A percentile compares a stretch with the other conserved stretches of the same genome.
These are phyloP conservation scores for Alternaria alternata DNA, from an alignment of 2,329 filamentous ascomycete species.

Conservation along the genomic window DNA sequence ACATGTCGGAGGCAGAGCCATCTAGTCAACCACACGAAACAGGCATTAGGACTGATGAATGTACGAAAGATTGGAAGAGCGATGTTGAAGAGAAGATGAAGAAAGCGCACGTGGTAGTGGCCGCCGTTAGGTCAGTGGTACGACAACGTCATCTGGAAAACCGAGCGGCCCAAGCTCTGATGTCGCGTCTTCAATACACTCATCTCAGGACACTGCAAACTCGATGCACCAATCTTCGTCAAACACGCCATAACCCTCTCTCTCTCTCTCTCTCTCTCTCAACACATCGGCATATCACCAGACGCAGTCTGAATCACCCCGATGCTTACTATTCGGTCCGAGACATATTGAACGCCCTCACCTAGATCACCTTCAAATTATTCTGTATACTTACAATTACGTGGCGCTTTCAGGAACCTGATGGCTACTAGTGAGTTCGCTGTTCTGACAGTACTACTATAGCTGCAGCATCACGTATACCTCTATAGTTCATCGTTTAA, in stretches of 20 bases:
- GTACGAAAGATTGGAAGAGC: neutral
- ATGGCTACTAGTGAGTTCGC: constrained; percentile 21
- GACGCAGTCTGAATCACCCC: neutral
- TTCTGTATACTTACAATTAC: constrained; percentile 10
- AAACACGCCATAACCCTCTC: constrained; percentile 2
- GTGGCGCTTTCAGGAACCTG: constrained; percentile 16
- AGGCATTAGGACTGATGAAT: neutral
- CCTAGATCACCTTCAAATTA: constrained; percentile 7
- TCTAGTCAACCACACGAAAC: neutral
- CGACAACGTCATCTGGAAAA: constrained; percentile 6
- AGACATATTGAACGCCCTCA: neutral
- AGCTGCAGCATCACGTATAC: constrained; percentile 33
- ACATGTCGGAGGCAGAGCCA: neutral
- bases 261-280: constrained; percentile 1
- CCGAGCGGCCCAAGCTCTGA: neutral
- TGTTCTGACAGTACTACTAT: constrained; percentile 30
- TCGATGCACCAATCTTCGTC: neutral
- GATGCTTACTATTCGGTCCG: neutral
- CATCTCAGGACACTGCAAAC: neutral
- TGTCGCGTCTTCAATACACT: neutral
- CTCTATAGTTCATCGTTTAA: constrained; percentile 20
- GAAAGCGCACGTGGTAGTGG: neutral
- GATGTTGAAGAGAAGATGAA: neutral
- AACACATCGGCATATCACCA: constrained; percentile 1
- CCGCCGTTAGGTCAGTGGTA: constrained; percentile 5